Evolutionary conservation across 108 stramenopile species (phyloP).

Genomic region (Conticribra guillardii): DNA sequence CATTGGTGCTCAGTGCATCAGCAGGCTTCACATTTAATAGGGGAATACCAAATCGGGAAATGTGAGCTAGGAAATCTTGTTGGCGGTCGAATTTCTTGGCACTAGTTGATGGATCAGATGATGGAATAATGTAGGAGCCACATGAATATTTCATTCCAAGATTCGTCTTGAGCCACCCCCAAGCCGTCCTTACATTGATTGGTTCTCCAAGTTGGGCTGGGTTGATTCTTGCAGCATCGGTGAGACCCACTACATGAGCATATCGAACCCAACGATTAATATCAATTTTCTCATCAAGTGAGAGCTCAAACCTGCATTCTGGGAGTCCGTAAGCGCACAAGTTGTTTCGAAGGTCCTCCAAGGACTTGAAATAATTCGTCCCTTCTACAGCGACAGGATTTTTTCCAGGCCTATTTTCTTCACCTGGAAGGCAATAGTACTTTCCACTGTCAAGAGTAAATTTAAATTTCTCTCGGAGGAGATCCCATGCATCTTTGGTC

Average conservation of each 20-base stretch:
- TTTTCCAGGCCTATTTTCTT: constrained; percentile 34
- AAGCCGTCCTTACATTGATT: constrained; percentile 10
- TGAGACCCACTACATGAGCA: constrained; percentile 19
- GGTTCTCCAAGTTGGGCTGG: constrained; percentile 12
- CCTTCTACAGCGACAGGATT: constrained; percentile 30
- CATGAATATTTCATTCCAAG: constrained; percentile 24
- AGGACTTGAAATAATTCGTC: constrained; percentile 22
- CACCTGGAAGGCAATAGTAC: constrained; percentile 37
- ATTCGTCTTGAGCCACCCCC: constrained; percentile 27
- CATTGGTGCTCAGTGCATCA: constrained; percentile 6
- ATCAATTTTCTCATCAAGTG: not conserved
- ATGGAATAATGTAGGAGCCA: constrained; percentile 17
- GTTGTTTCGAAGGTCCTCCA: constrained; percentile 28
- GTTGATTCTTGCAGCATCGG: constrained; percentile 21
- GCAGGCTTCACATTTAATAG: not conserved
- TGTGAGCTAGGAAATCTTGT: constrained; percentile 22
- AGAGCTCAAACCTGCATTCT: constrained; percentile 6
- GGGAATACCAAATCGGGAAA: constrained; percentile 44
- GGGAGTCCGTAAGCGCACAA: constrained; percentile 46
- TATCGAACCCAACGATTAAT: constrained; percentile 32
- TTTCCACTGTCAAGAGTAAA: constrained; percentile 15
- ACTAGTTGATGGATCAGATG: constrained; percentile 4
- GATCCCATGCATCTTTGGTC: constrained; percentile 18
- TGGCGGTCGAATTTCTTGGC: constrained; percentile 16
- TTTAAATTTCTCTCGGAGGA: constrained; percentile 17